Evolutionary conservation across 2,329 filamentous ascomycete species (phyloP), one percentile per base, ranked within the genome.

Genomic region (Alternaria sp.): DNA sequence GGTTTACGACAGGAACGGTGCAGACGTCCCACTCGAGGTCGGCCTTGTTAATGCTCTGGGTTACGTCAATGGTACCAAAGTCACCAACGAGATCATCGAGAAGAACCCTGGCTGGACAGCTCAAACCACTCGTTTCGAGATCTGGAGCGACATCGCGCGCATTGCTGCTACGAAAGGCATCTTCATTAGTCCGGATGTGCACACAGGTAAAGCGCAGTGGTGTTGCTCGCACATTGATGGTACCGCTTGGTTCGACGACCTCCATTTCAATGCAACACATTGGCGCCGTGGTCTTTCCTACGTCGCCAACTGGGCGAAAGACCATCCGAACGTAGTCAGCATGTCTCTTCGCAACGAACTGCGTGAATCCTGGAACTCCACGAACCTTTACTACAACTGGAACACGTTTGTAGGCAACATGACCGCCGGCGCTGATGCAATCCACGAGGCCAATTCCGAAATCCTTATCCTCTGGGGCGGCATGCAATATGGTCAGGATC

Each of bases 291-390:
- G 85, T 1, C 77, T 87, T 24, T 63, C 77, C 24, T 79, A 80
- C 57, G 85, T 87, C 69, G 84, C 85, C 0, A 63, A 69, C 2
- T 87, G 84, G 82, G 78, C 83, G 5, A 67, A 61, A 11, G 64
- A 69, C 31, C 81, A 82, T 57, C 77, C 80, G 2, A 85, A 85
- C 46, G 80, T 87, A 28, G 80, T 85, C 44, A 85, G 79, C 63
- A 80, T 87, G 77, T 81, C 81, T 7, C 79, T 87, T 41, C 83
- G 85, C 66, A 88, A 87, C 75, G 85, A 87, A 76, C 77, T 87
- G 81, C 71, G 72, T 62, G 70, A 72, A 21, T 72, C 69, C 4
- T 70, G 65, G 60, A 74, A 74, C 52, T 54, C 58, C 24, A 74
- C 70, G 6, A 55, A 67, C 24, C 53, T 70, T 2, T 65, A 67